phyloP scores from a whole-genome alignment of 116 monocot species.

The Phalaenopsis hybrid region DNA sequence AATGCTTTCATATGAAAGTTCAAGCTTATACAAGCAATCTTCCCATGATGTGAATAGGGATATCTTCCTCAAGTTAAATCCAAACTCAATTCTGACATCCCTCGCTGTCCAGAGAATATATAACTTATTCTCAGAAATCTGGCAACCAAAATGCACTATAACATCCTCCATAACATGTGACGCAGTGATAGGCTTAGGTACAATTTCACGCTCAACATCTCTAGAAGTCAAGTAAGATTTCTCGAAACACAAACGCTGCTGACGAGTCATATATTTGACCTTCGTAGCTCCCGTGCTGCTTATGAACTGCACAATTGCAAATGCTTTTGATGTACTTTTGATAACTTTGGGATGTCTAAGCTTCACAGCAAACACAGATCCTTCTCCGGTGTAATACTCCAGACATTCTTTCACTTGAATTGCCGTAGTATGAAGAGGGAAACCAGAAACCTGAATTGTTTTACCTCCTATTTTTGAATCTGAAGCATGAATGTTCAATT shows the following conservation, averaged over 20 bases:
- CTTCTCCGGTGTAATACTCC: constrained; percentile 35
- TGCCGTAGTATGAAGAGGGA: constrained; percentile 34
- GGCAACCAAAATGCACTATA: constrained; percentile 58
- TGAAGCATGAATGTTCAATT: not conserved
- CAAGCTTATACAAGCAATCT: constrained; percentile 47
- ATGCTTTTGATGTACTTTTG: constrained; percentile 24
- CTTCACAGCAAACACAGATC: constrained; percentile 64
- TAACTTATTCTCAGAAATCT: constrained; percentile 23
- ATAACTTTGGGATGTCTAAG: constrained; percentile 40
- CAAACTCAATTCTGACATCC: constrained; percentile 49
- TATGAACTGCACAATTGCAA: constrained; percentile 62
- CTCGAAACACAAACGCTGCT: not conserved
- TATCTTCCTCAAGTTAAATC: constrained; percentile 61
- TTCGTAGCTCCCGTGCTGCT: constrained; percentile 18
- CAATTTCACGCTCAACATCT: constrained; percentile 47
- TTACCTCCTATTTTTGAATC: constrained; percentile 18
- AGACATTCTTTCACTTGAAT: constrained; percentile 32
- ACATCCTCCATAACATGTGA: constrained; percentile 28
- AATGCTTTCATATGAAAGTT: constrained; percentile 73
- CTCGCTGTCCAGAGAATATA: constrained; percentile 39
- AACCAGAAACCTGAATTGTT: constrained; percentile 47
- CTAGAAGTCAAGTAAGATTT: constrained; percentile 18
- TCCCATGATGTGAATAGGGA: constrained; percentile 26
- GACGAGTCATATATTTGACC: constrained; percentile 11
- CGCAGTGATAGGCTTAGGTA: constrained; percentile 42